Conservation (phyloP, 148 eudicot species). For the Rhododendron vialii region DNA sequence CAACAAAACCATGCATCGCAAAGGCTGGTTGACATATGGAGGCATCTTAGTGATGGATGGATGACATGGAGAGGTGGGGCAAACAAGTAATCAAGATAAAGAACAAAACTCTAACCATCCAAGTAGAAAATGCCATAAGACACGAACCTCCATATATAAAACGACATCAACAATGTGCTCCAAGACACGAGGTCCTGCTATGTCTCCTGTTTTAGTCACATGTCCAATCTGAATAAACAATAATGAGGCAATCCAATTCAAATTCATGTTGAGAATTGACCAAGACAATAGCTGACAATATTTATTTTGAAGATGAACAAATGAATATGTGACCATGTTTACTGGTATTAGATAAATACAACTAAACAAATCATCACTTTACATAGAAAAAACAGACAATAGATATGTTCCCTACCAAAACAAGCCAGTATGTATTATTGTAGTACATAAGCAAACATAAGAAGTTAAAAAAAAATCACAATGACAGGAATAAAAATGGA, state of each 20-base stretch:
- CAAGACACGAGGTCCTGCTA: conserved; percentile 95
- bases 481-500: not conserved
- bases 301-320: not conserved
- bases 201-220: conserved; percentile 88
- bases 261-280: not conserved
- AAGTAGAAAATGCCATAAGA: conserved; percentile 3
- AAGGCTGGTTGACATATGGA: not conserved
- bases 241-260: conserved; percentile 9
- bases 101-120: not conserved
- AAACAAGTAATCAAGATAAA: not conserved
- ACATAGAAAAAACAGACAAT: not conserved
- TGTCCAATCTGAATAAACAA: conserved; percentile 72
- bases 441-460: not conserved
- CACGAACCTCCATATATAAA: conserved; percentile 77
- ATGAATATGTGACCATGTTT: not conserved
- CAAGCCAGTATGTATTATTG: not conserved
- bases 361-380: not conserved
- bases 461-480: not conserved
- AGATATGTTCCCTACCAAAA: not conserved
- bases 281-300: not conserved
- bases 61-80: not conserved
- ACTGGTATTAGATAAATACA: not conserved
- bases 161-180: conserved; percentile 98
- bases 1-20: not conserved
- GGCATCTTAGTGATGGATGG: not conserved